Evolutionary conservation across 1,284 basidiomycete species (phyloP).

Genomic region (Moniliella sp.): DNA sequence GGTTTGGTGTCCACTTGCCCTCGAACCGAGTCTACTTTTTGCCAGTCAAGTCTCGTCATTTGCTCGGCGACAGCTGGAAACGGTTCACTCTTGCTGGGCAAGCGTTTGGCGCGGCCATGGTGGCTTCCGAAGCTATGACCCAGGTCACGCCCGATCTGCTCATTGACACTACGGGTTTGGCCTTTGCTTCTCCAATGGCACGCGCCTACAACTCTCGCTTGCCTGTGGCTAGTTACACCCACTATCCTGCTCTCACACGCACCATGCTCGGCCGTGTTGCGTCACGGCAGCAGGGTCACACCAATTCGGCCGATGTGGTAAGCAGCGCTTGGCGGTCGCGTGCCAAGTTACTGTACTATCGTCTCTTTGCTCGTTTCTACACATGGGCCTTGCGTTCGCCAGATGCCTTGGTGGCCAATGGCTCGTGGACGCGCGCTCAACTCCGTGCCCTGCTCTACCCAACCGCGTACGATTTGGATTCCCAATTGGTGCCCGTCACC

Average conservation of each 20-base stretch:
- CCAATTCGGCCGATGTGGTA: constrained; percentile 44
- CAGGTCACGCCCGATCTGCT: constrained; percentile 63
- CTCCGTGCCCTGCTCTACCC: constrained; percentile 41
- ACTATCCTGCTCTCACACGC: constrained; percentile 47
- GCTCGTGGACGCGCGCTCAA: constrained; percentile 77
- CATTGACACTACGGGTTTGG: constrained; percentile 94
- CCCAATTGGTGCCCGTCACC: no score
- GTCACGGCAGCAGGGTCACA: constrained; percentile 41
- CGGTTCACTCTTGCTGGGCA: constrained; percentile 76
- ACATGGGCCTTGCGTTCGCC: constrained; percentile 51
- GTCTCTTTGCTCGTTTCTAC: constrained; percentile 64
- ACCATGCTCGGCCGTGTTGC: constrained; percentile 75
- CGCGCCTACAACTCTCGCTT: constrained; percentile 42
- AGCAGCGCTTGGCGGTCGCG: constrained; percentile 43
- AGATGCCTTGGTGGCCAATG: constrained; percentile 64
- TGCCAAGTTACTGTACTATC: constrained; percentile 68
- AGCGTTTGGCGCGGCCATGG: constrained; percentile 59
- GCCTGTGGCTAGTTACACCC: constrained; percentile 70
- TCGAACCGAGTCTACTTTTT: constrained; percentile 52
- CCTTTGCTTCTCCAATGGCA: constrained; percentile 67
- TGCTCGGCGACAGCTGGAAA: constrained; percentile 68
- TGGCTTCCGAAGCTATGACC: constrained; percentile 57
- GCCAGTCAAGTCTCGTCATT: constrained; percentile 47
- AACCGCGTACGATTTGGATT: no score
- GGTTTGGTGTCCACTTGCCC: constrained; percentile 60